Conservation (phyloP, 1,284 basidiomycete species). For the Mycosarcoma mackinlayi region DNA sequence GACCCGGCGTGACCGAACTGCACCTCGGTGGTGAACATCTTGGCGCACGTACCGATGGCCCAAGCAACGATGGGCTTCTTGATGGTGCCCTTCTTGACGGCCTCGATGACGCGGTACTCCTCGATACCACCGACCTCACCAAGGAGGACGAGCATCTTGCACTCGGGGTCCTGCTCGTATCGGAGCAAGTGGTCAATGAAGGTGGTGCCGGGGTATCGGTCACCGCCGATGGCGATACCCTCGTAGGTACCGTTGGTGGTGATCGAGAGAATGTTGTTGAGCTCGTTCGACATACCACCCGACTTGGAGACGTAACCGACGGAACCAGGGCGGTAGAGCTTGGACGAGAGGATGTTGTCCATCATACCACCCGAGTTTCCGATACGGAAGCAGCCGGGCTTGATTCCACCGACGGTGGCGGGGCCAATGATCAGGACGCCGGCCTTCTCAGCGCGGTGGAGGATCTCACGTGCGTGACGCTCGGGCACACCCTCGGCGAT, state of each 20-base stretch:
- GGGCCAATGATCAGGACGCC: slow-evolving; percentile 95
- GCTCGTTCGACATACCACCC: slow-evolving; percentile 99
- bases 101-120: slow-evolving; percentile 98
- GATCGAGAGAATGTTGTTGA: slow-evolving; percentile 98
- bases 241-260: slow-evolving; percentile 99
- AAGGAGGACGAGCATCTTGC: slow-evolving; percentile 98
- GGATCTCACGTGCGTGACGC: slow-evolving; percentile 93
- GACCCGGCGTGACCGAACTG: slow-evolving; percentile 99
- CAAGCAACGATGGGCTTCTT: slow-evolving; percentile 99
- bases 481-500: slow-evolving; percentile 99
- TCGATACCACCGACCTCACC: slow-evolving; percentile 99
- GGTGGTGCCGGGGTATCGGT: slow-evolving; percentile 96
- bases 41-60: slow-evolving; percentile 99
- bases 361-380: slow-evolving; percentile 99
- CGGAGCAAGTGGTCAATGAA: slow-evolving; percentile 99
- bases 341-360: slow-evolving; percentile 99
- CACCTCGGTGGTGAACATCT: slow-evolving; percentile 99
- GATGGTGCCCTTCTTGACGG: slow-evolving; percentile 91
- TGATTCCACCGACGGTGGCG: slow-evolving; percentile 98
- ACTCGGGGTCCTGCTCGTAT: slow-evolving; percentile 95
- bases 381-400: slow-evolving; percentile 99
- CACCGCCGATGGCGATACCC: slow-evolving; percentile 99
- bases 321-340: slow-evolving; percentile 96
- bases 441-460: slow-evolving; percentile 87
- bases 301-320: slow-evolving; percentile 99